phyloP scores from a whole-genome alignment of 1,284 basidiomycete genomes.

The Farysia itapuensis region DNA sequence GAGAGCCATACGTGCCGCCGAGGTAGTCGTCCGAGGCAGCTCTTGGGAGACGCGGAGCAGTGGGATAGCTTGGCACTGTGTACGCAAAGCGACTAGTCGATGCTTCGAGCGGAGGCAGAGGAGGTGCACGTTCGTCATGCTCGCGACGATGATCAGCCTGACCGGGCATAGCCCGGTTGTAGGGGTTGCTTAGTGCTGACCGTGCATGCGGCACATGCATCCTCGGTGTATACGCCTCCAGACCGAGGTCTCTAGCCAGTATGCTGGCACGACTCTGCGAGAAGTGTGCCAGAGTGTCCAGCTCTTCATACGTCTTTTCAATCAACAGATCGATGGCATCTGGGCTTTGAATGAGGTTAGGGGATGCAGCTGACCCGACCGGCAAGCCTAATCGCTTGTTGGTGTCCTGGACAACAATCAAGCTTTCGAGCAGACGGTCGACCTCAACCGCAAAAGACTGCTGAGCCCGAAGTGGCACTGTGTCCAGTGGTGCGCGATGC shows the following conservation, averaged over 20 bases:
- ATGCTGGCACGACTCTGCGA: constrained; percentile 21
- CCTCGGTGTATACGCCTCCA: background rate
- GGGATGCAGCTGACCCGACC: constrained; percentile 7
- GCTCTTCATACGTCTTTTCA: constrained; percentile 16
- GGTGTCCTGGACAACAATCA: constrained; percentile 27
- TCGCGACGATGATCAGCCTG: background rate
- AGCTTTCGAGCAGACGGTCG: constrained; percentile 17
- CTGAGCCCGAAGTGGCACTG: background rate
- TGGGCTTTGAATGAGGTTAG: constrained; percentile 10
- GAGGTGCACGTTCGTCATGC: background rate
- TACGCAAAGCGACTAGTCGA: background rate
- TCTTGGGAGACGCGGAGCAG: constrained; percentile 1
- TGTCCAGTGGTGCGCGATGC: background rate
- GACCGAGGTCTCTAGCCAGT: constrained; percentile 11
- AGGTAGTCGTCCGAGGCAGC: constrained; percentile 21
- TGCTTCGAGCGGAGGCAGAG: constrained; percentile 1
- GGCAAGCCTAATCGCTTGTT: constrained; percentile 23
- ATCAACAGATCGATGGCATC: constrained; percentile 6
- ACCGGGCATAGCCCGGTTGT: background rate
- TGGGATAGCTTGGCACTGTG: background rate
- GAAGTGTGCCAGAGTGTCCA: constrained; percentile 17
- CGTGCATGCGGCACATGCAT: too few species aligned
- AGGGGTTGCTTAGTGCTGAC: background rate
- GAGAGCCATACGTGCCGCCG: background rate
- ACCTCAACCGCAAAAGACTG: constrained; percentile 11